A percentile compares a stretch with the other conserved stretches of the same genome.
Conservation (phyloP, 768 basidiomycete genomes). For the Russula vinacea region DNA sequence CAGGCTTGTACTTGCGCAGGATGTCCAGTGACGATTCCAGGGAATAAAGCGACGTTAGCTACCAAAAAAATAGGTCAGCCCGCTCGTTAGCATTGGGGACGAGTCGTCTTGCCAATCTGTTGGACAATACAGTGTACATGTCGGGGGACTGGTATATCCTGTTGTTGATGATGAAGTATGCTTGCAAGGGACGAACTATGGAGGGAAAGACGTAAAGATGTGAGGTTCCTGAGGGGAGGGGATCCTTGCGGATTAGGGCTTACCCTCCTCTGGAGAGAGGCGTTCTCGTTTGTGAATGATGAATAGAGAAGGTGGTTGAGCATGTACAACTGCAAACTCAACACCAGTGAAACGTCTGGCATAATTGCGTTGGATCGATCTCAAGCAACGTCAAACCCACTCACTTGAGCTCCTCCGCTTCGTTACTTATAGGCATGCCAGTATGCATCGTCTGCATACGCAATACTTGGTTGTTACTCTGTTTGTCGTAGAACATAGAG, state of each 20-base stretch:
- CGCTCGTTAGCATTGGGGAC: neutral
- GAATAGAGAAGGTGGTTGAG: constrained; percentile 76
- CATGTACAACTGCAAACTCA: constrained; percentile 82
- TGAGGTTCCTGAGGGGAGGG: constrained; percentile 8
- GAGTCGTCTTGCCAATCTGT: constrained; percentile 59
- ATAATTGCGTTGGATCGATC: neutral
- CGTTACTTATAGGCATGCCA: constrained; percentile 70
- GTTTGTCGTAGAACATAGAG: constrained; percentile 93
- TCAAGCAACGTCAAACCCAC: constrained; percentile 30
- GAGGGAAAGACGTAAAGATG: constrained; percentile 17
- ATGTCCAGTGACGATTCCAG: constrained; percentile 75
- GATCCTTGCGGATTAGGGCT: constrained; percentile 27
- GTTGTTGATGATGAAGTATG: constrained; percentile 86
- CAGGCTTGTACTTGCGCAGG: constrained; percentile 69
- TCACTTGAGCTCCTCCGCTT: constrained; percentile 83
- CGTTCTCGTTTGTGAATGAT: constrained; percentile 88
- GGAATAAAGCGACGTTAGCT: constrained; percentile 68
- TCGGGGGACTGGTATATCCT: constrained; percentile 88
- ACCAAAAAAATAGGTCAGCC: neutral
- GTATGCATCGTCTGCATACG: constrained; percentile 93
- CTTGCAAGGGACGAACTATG: constrained; percentile 67
- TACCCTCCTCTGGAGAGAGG: constrained; percentile 79
- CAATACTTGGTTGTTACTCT: constrained; percentile 87
- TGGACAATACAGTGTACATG: constrained; percentile 78
- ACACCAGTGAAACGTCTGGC: constrained; percentile 79